A percentile compares a stretch with the other conserved stretches of the same genome.
Evolutionary conservation across 805 yeast species (phyloP).

Genomic region (Zygotorulaspora chibaensis): DNA sequence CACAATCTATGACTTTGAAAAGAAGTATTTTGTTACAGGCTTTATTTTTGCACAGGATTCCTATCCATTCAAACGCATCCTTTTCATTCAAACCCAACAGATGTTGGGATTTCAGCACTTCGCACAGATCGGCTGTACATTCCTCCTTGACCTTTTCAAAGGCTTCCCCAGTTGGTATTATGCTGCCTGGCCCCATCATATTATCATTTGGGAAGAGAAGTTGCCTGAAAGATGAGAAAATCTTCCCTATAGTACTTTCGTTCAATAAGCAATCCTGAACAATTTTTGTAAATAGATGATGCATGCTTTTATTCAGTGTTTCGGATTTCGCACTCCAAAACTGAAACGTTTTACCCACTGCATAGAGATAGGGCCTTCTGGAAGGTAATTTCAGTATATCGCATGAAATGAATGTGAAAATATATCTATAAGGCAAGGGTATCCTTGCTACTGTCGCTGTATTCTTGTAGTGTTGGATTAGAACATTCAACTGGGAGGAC

Average conservation of each 20-base stretch:
- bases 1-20: constrained; percentile 41
- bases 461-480: constrained; percentile 2
- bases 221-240: constrained; percentile 26
- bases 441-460: not conserved
- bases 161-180: constrained; percentile 41
- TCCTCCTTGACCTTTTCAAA: constrained; percentile 31
- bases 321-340: constrained; percentile 13
- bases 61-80: constrained; percentile 27
- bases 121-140: constrained; percentile 27
- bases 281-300: constrained; percentile 9
- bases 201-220: constrained; percentile 47
- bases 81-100: constrained; percentile 20
- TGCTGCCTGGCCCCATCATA: constrained; percentile 46
- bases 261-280: constrained; percentile 2
- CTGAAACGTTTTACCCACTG: constrained; percentile 24
- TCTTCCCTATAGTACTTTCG: not conserved
- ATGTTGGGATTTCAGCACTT: constrained; percentile 17
- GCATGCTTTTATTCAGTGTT: constrained; percentile 8
- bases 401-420: constrained; percentile 18
- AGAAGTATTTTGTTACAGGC: constrained; percentile 43
- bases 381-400: constrained; percentile 18
- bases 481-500: not conserved
- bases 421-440: constrained; percentile 14
- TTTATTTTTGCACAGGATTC: constrained; percentile 37
- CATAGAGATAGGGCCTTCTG: constrained; percentile 35